Evolutionary conservation across 2,329 filamentous ascomycete genomes (phyloP), one percentile per base, ranked within the genome.

Genomic region (Ophiocordyceps robertsii): DNA sequence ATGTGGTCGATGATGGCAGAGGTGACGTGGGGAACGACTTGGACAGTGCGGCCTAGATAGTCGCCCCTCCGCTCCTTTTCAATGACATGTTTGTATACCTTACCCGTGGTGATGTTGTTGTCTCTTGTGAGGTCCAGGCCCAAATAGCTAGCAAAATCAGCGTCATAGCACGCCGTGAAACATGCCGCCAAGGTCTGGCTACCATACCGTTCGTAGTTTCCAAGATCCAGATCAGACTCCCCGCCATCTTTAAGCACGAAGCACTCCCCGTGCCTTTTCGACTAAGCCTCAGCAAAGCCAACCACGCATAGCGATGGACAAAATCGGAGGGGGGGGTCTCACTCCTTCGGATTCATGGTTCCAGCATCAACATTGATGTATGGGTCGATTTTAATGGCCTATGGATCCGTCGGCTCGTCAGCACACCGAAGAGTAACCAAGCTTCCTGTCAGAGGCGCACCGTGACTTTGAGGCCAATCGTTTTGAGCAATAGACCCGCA

Each of bases 41-140:
- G 88, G 14, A 93, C 82, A 16, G 89, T 88, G 61, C 83, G 80
- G 50, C 90, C 90, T 12, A 96, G 75, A 55, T 95, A 96, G 59
- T 92, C 81, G 43, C 75, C 75, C 35, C 64, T 63, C 24, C 74
- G 66, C 56, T 77, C 74, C 46, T 77, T 78, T 56, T 88, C 77
- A 31, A 95, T 88, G 42, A 95, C 89, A 54, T 84, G 78, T 56
- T 86, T 74, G 66, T 95, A 96, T 52, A 96, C 87, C 69, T 96
- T 95, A 58, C 92, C 92, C 6, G 90, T 95, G 4, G 92, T 98
- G 64, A 98, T 94, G 64, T 96, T 96, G 69, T 90, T 87, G 53
- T 95, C 88, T 47, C 81, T 73, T 9, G 79, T 86, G 47, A 96
- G 72, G 43, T 81, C 84, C 50, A 90, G 81, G 56, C 82, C 81